Percentiles rank a stretch among this genome's conserved stretches.
Evolutionary conservation across 1,139 yeast species (phyloP).

Genomic region (Suhomyces anneliseae): DNA sequence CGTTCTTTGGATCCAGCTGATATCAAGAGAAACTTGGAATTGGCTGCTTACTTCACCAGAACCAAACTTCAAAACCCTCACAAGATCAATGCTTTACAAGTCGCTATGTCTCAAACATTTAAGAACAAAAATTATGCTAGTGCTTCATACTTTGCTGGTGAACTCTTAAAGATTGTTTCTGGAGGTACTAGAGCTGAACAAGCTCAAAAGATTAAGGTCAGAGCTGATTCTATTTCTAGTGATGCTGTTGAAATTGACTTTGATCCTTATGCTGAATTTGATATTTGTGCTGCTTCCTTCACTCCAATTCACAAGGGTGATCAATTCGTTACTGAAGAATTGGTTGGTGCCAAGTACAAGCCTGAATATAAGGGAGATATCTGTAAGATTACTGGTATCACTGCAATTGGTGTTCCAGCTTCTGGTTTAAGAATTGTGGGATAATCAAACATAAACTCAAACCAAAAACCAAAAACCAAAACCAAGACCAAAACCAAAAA

Average conservation of each 20-base stretch:
- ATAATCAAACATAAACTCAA: slow-evolving; percentile 7
- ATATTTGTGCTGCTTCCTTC: slow-evolving; percentile 80
- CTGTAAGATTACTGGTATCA: slow-evolving; percentile 73
- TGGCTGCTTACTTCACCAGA: slow-evolving; percentile 93
- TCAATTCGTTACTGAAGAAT: slow-evolving; percentile 71
- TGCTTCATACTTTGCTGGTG: slow-evolving; percentile 88
- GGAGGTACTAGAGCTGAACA: slow-evolving; percentile 85
- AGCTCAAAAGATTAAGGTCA: slow-evolving; percentile 77
- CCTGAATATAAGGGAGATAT: slow-evolving; percentile 73
- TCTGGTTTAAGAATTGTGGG: slow-evolving; percentile 74
- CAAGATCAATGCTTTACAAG: slow-evolving; percentile 83
- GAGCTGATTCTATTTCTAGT: slow-evolving; percentile 74
- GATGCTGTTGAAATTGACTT: slow-evolving; percentile 91
- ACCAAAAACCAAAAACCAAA: no score
- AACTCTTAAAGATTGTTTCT: slow-evolving; percentile 66
- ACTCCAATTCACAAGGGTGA: slow-evolving; percentile 87
- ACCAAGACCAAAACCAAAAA: no score
- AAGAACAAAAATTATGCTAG: slow-evolving; percentile 83
- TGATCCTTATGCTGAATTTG: slow-evolving; percentile 89
- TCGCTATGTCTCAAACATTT: slow-evolving; percentile 92
- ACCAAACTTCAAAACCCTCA: slow-evolving; percentile 82
- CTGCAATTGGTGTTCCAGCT: slow-evolving; percentile 91
- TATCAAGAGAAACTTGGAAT: slow-evolving; percentile 81
- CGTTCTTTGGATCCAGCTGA: slow-evolving; percentile 72
- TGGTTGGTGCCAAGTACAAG: slow-evolving; percentile 88